A percentile compares a stretch with the other conserved stretches of the same genome.
These are phyloP conservation scores for Apiospora sp. DNA, from an alignment of 2,329 filamentous ascomycete species.

Conservation along the genomic window DNA sequence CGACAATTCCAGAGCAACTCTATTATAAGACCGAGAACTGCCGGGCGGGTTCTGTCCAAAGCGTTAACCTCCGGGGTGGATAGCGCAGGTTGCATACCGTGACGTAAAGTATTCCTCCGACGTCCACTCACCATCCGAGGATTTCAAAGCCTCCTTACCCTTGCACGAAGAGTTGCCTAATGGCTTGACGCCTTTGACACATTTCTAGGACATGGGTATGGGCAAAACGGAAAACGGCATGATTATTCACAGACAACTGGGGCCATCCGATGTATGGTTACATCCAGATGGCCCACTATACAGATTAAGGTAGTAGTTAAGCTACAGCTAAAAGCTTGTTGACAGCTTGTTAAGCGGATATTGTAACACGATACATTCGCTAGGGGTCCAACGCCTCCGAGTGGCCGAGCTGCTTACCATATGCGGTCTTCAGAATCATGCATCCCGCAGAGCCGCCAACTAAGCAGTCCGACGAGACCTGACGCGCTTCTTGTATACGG, in stretches of 20 bases:
- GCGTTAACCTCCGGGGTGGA: background rate
- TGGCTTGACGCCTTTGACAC: background rate
- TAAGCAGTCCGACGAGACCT: background rate
- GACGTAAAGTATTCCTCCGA: background rate
- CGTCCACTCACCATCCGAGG: background rate
- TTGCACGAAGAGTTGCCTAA: background rate
- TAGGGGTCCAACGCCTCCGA: background rate
- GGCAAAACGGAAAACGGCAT: slow-evolving; percentile 20
- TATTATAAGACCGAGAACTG: slow-evolving; percentile 16
- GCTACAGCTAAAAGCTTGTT: slow-evolving; percentile 13
- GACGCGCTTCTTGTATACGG: background rate
- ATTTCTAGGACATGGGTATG: background rate
- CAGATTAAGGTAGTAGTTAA: background rate
- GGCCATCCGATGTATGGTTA: slow-evolving; percentile 11
- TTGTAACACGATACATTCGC: background rate
- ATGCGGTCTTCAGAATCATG: background rate
- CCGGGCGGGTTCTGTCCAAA: background rate
- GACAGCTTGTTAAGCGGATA: slow-evolving; percentile 14
- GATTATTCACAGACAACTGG: slow-evolving; percentile 5
- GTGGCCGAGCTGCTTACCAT: background rate
- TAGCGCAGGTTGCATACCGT: background rate
- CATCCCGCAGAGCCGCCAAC: background rate
- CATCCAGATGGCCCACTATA: slow-evolving; percentile 2
- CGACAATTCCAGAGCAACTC: background rate
- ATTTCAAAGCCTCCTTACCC: background rate